A percentile compares a stretch with the other conserved stretches of the same genome.
Evolutionary conservation across 768 basidiomycete species (phyloP).

Genomic region (Polyporus arcularius): DNA sequence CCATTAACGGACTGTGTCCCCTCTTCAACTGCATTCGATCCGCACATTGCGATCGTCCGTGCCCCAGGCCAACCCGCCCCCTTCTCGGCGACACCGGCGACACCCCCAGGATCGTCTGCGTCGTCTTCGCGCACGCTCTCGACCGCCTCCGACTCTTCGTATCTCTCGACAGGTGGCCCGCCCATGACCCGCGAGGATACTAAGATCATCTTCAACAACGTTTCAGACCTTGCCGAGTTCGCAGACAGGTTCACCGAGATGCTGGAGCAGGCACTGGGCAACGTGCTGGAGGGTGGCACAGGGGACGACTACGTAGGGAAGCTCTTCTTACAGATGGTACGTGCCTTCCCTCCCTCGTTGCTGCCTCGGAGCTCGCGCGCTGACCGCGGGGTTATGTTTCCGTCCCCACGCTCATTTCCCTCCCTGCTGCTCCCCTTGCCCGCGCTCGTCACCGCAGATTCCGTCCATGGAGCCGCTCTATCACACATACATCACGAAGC

Average conservation of each 20-base stretch:
- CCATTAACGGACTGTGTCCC: conserved; percentile 6
- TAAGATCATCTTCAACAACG: conserved; percentile 74
- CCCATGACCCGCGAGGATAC: conserved; percentile 76
- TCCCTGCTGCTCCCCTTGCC: neutral
- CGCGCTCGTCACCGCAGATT: conserved; percentile 43
- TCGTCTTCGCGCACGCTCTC: conserved; percentile 54
- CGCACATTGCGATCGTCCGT: conserved; percentile 10
- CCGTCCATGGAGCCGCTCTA: conserved; percentile 72
- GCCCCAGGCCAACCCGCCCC: conserved; percentile 43
- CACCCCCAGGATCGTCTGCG: conserved; percentile 49
- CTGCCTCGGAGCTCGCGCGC: conserved; percentile 5
- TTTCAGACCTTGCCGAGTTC: conserved; percentile 72
- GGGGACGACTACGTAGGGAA: conserved; percentile 73
- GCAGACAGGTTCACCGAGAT: conserved; percentile 65
- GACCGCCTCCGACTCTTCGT: conserved; percentile 44
- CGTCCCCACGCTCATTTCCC: neutral
- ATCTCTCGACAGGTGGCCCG: conserved; percentile 34
- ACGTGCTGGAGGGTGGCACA: conserved; percentile 57
- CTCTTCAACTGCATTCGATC: neutral
- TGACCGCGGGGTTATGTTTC: conserved; percentile 3
- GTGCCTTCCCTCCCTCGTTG: conserved; percentile 31
- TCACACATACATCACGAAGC: conserved; percentile 79
- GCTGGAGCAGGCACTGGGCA: conserved; percentile 67
- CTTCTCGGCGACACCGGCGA: conserved; percentile 34
- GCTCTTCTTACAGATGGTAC: conserved; percentile 68